Evolutionary conservation across 768 basidiomycete genomes (phyloP).

Genomic region (Lepiota brunneoincarnata): DNA sequence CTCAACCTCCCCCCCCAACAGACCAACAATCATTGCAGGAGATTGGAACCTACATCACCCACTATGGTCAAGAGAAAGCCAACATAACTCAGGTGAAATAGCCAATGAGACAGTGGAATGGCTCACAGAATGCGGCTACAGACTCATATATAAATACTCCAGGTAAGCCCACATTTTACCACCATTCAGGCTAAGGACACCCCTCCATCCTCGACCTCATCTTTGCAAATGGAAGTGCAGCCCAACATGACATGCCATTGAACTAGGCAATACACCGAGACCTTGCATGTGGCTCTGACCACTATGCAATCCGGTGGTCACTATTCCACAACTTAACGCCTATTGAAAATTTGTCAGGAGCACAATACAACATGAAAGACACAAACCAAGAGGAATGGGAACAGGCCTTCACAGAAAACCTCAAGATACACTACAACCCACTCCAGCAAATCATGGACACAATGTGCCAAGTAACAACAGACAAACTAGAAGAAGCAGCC

Average conservation of each 20-base stretch:
- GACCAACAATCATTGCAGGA: conserved; percentile 20
- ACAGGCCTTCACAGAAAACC: conserved; percentile 5
- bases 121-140: conserved; percentile 11
- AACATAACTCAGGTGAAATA: neutral
- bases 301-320: conserved; percentile 17
- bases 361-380: conserved; percentile 18
- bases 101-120: conserved; percentile 17
- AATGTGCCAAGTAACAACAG: too few relatives aligned
- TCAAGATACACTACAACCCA: neutral
- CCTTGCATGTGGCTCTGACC: conserved; percentile 18
- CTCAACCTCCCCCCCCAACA: conserved; percentile 6
- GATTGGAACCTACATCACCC: conserved; percentile 25
- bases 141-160: conserved; percentile 15
- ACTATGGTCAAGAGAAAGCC: conserved; percentile 14
- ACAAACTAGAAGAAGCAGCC: neutral
- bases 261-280: conserved; percentile 19
- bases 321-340: conserved; percentile 15
- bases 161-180: conserved; percentile 16
- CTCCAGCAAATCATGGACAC: neutral
- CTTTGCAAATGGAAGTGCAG: conserved; percentile 14
- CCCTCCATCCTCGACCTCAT: conserved; percentile 20
- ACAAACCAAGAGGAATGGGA: conserved; percentile 17
- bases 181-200: neutral
- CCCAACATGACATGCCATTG: conserved; percentile 10
- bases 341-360: conserved; percentile 16